These are phyloP conservation scores for Simplicillium sp. DNA, from an alignment of 2,329 filamentous ascomycete genomes.

Conservation along the genomic window DNA sequence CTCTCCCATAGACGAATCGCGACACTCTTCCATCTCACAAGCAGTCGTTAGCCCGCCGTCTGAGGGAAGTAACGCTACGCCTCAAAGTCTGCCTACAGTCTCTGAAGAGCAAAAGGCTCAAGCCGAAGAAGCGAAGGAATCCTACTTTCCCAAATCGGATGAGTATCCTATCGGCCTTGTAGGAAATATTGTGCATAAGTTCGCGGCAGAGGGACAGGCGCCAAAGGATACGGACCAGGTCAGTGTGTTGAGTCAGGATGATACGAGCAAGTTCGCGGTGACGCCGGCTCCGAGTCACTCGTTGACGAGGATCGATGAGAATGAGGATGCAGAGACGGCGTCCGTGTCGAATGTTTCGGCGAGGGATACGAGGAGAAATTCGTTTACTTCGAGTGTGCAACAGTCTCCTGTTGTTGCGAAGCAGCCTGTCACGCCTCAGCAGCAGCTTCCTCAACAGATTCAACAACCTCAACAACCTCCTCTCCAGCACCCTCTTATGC, in stretches of 20 bases:
- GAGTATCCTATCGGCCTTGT: conserved; percentile 1
- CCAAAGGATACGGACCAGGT: not conserved
- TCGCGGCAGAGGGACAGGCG: not conserved
- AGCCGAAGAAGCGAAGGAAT: not conserved
- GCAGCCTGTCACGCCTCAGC: conserved; percentile 4
- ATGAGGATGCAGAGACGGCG: conserved; percentile 8
- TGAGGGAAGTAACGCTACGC: too few species aligned
- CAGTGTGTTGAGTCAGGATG: too few species aligned
- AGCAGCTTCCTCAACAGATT: not conserved
- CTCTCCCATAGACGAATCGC: conserved; percentile 1
- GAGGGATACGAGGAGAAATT: conserved; percentile 8
- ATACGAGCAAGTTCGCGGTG: not conserved
- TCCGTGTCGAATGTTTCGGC: not conserved
- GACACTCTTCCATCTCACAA: not conserved
- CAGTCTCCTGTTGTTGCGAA: conserved; percentile 8
- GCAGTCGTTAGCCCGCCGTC: not conserved
- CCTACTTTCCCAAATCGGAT: not conserved
- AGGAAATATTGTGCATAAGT: not conserved
- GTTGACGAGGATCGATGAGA: conserved; percentile 16
- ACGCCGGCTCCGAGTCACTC: conserved; percentile 1
- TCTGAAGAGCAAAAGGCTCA: not conserved
- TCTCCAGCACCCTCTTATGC: too few species aligned
- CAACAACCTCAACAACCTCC: too few species aligned
- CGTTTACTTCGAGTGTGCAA: conserved; percentile 10
- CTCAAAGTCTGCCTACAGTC: too few species aligned